Evolutionary conservation across 371 early-diverging fungal genomes (phyloP), one percentile per base, ranked within the genome.

Genomic region (Apophysomyces elegans): DNA sequence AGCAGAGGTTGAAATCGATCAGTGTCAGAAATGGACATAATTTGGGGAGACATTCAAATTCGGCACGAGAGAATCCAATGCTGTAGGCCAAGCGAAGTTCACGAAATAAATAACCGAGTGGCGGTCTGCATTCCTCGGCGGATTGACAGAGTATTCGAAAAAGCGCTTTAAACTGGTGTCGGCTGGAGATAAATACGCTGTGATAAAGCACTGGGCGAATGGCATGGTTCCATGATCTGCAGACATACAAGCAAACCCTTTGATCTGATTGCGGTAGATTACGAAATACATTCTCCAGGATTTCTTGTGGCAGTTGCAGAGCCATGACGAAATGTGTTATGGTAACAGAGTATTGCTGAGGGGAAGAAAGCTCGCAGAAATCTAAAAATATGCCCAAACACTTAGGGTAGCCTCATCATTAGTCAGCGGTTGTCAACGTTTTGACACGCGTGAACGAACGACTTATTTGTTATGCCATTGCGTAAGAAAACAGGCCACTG

Each of bases 31-130:
- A 50, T 8, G 54, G 54, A 26, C 54, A 50, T 21, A 50, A 11
- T 26, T 50, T 50, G 54, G 54, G 54, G 21, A 50, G 54, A 21
- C 54, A 50, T 50, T 50, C 54, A 50, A 50, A 50, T 26, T 50
- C 54, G 16, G 54, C 54, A 26, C 54, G 54, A 7, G 54, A 50
- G 21, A 50, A 50, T 50, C 54, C 54, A 21, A 50, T 21, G 1
- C 9, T 21, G 9, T 50, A 21, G 8, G 9, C 54, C 5, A 50
- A 18, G 11, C 54, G 54, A 5, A 50, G 21, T 11, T 50, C 54
- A 8, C 54, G 54, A 11, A 50, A 21, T 0, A 50, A 21, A 9
- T 50, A 21, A 5, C 54, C 54, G 8, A 50, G 21, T 32, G n/a
- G 54, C 5, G 21, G 21, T 50, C 54, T 16, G n/a, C 9, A n/a